Evolutionary conservation across 2,329 filamentous ascomycete species (phyloP), one percentile per base, ranked within the genome.

Genomic region (Dryadomyces quercus-mongolicae): DNA sequence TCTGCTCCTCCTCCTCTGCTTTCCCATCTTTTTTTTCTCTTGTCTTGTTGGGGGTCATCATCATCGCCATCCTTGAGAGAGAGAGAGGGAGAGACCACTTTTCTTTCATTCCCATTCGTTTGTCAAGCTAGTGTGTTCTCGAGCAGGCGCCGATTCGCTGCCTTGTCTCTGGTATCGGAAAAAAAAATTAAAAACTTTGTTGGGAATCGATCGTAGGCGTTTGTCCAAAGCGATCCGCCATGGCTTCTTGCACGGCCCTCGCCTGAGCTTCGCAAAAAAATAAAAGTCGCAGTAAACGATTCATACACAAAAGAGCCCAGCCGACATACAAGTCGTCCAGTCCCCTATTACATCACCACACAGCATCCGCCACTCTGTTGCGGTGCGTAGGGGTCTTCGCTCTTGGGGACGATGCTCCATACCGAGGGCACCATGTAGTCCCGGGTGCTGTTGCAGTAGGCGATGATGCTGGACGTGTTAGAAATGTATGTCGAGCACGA

Each of bases 381-480:
- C 62, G 92, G 92, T 65, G 92, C 90, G 69, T 98, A 98, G n/a
- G 93, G 93, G 69, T 98, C 93, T 68, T 97, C 93, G 70, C 87
- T 85, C 77, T 90, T 92, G 67, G 94, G 89, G 60, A 97, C 89
- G 58, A 85, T 81, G 62, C 92, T 92, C 93, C 93, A 98, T 70
- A 94, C 88, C 53, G 90, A 95, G 52, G 91, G 91, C 53, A 97
- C 91, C 93, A 98, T 97, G 76, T 95, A 97, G 70, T 98, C 93
- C 71, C 92, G 87, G 63, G 93, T 96, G 71, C 88, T 91, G 72
- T 95, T 95, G 73, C 92, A 97, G 75, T 97, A 97, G 63, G 89
- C 88, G 70, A 97, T 97, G 70, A 97, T 87, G 71, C 93, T 98
- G 66, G 2, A 48, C 43, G 16, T 10, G 48, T 47, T 48, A 57